Percentiles rank a stretch among this genome's conserved stretches.
Evolutionary conservation across 345 rosid species (phyloP).

Genomic region (Ailanthus altissimus): DNA sequence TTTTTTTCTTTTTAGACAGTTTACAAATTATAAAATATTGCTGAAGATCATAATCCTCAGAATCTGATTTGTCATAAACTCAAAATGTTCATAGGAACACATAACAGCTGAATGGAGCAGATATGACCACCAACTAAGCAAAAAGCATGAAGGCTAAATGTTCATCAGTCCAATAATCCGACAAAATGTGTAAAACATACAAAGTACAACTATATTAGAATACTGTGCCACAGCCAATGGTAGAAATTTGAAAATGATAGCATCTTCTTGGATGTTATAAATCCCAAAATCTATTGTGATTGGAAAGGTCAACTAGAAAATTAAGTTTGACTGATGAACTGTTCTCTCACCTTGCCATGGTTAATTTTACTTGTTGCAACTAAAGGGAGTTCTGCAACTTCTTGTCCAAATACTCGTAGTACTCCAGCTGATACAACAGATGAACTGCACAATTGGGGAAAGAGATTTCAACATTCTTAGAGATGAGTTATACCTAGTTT

Average conservation of each 20-base stretch:
- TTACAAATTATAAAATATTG: background rate
- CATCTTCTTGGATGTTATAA: background rate
- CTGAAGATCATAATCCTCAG: background rate
- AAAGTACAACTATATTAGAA: background rate
- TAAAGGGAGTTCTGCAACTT: slow-evolving; percentile 91
- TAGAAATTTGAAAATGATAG: background rate
- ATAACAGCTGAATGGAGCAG: too few species aligned
- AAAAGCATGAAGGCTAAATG: background rate
- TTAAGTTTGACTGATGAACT: background rate
- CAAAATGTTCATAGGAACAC: background rate
- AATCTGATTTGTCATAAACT: background rate
- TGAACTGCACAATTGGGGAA: slow-evolving; percentile 47
- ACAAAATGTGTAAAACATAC: background rate
- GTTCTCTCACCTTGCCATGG: slow-evolving; percentile 68
- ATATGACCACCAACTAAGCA: background rate
- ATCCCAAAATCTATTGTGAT: background rate
- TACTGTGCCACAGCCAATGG: background rate
- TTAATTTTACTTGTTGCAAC: slow-evolving; percentile 75
- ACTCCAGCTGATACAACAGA: slow-evolving; percentile 82
- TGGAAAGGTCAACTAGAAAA: background rate
- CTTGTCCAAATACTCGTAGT: slow-evolving; percentile 78
- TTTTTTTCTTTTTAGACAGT: background rate
- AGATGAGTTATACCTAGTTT: background rate
- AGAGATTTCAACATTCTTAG: slow-evolving; percentile 13
- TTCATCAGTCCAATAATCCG: background rate